Conservation (phyloP, 1,139 yeast species). For the Candida pseudocylindracea region DNA sequence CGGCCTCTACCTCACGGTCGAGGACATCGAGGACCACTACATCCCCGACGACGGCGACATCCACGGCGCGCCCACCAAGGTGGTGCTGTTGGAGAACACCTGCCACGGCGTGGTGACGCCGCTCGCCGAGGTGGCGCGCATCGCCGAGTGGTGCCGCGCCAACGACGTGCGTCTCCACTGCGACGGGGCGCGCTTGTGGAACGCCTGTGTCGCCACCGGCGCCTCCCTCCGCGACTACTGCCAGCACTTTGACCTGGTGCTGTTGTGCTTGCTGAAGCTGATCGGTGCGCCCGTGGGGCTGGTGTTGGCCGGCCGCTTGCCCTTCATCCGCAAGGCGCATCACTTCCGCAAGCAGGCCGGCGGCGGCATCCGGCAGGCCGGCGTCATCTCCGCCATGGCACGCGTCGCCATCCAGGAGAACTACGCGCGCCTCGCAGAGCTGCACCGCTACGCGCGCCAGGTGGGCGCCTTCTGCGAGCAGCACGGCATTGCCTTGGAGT, state of each 20-base stretch:
- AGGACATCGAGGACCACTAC: conserved; percentile 43
- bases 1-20: conserved; percentile 57
- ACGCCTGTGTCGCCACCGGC: conserved; percentile 62
- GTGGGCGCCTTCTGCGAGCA: conserved; percentile 39
- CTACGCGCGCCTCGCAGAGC: conserved; percentile 30
- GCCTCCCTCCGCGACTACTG: conserved; percentile 53
- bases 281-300: conserved; percentile 94
- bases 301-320: conserved; percentile 47
- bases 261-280: conserved; percentile 76
- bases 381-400: conserved; percentile 71
- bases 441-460: conserved; percentile 50
- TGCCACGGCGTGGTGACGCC: conserved; percentile 71
- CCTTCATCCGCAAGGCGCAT: conserved; percentile 47
- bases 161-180: conserved; percentile 51
- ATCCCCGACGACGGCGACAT: conserved; percentile 67
- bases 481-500: conserved; percentile 31
- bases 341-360: conserved; percentile 89
- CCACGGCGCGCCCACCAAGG: conserved; percentile 75
- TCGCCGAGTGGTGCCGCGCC: conserved; percentile 47
- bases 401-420: conserved; percentile 55
- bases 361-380: conserved; percentile 87
- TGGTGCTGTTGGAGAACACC: conserved; percentile 75
- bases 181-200: conserved; percentile 95
- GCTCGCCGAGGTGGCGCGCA: conserved; percentile 52
- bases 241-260: conserved; percentile 64